A percentile compares a stretch with the other conserved stretches of the same genome.
phyloP scores from a whole-genome alignment of 495 filamentous ascomycete genomes.

The Neurospora sp. region DNA sequence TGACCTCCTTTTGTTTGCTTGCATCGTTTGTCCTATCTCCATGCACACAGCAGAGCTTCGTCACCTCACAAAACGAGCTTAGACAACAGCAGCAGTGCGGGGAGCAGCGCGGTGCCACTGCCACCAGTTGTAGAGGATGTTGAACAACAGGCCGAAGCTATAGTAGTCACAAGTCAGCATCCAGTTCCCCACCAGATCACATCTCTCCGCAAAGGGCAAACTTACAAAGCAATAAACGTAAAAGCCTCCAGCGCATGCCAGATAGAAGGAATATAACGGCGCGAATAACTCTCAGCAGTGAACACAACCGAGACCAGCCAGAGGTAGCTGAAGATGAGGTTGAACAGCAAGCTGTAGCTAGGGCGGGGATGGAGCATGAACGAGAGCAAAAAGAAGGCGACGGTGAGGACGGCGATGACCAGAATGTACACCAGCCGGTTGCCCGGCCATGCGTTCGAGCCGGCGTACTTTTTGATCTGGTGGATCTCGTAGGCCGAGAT shows the following conservation, averaged over 20 bases:
- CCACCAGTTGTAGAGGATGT: slow-evolving; percentile 43
- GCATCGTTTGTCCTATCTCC: not conserved
- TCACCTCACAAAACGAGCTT: not conserved
- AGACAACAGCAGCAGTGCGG: slow-evolving; percentile 18
- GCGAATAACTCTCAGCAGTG: slow-evolving; percentile 36
- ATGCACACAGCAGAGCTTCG: not conserved
- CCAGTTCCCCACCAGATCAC: not conserved
- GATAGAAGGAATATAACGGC: slow-evolving; percentile 18
- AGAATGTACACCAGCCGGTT: slow-evolving; percentile 44
- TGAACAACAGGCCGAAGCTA: slow-evolving; percentile 45
- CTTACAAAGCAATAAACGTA: slow-evolving; percentile 53
- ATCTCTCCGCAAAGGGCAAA: slow-evolving; percentile 1
- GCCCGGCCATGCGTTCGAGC: slow-evolving; percentile 24
- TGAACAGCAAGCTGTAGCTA: slow-evolving; percentile 41
- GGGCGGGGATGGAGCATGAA: slow-evolving; percentile 45
- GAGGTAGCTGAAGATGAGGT: slow-evolving; percentile 54
- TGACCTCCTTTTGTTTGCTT: not conserved
- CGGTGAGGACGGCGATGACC: slow-evolving; percentile 47
- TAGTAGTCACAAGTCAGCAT: slow-evolving; percentile 24
- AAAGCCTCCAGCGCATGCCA: slow-evolving; percentile 48
- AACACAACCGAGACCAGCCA: slow-evolving; percentile 56
- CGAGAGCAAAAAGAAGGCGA: slow-evolving; percentile 47
- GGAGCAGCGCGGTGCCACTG: slow-evolving; percentile 16
- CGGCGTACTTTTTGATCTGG: not conserved
- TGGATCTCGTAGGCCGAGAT: slow-evolving; percentile 46